Percentiles rank a stretch among this genome's conserved stretches.
These are phyloP conservation scores for Artemisia tridentata DNA, from an alignment of 129 eudicot genomes.

Conservation along the genomic window DNA sequence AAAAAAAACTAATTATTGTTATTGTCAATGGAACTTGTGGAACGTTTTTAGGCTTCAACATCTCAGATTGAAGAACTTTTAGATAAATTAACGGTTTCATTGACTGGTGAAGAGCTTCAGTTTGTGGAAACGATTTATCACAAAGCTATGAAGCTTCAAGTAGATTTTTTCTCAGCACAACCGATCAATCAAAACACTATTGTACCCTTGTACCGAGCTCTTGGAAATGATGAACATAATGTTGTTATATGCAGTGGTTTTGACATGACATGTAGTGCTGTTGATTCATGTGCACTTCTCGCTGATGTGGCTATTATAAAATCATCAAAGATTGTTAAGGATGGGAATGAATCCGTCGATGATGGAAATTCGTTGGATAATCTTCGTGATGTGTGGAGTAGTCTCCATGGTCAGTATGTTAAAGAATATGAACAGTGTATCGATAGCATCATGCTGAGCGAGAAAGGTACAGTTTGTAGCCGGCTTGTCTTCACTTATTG, in stretches of 20 bases:
- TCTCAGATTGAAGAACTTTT: constrained; percentile 54
- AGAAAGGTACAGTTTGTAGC: constrained; percentile 18
- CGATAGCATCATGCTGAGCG: constrained; percentile 37
- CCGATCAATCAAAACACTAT: constrained; percentile 38
- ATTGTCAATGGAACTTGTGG: not conserved
- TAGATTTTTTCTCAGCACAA: constrained; percentile 51
- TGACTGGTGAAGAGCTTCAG: constrained; percentile 62
- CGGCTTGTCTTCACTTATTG: not conserved
- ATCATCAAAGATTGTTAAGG: constrained; percentile 33
- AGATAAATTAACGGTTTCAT: constrained; percentile 47
- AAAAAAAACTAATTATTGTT: not conserved
- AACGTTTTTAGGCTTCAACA: constrained; percentile 40
- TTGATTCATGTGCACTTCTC: constrained; percentile 55
- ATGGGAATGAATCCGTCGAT: constrained; percentile 26
- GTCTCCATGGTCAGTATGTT: constrained; percentile 43
- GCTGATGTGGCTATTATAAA: constrained; percentile 60
- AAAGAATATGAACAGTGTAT: constrained; percentile 55
- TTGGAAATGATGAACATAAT: constrained; percentile 29
- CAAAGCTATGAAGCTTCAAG: constrained; percentile 59
- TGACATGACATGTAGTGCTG: constrained; percentile 58
- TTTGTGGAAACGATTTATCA: constrained; percentile 52
- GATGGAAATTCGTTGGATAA: constrained; percentile 27
- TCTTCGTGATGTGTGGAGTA: constrained; percentile 37
- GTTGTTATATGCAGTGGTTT: constrained; percentile 48
- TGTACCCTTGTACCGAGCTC: constrained; percentile 44